phyloP scores from a whole-genome alignment of 305 asterid species.

The Solanum chacoense region DNA sequence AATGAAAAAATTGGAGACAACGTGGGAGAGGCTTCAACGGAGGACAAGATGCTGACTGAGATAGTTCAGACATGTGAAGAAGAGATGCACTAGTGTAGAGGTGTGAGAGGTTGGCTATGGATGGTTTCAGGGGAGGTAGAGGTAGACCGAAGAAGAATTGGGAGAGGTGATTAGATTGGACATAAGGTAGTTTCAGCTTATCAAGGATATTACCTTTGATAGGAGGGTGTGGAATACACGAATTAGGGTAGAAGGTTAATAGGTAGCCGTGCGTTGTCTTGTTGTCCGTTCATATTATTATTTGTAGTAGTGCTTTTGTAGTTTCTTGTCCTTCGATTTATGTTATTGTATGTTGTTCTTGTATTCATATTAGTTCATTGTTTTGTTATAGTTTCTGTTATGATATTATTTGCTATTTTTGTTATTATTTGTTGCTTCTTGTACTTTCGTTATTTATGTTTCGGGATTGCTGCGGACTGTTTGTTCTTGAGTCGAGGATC shows the following conservation, averaged over 20 bases:
- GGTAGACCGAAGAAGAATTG: not conserved
- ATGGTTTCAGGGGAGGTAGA: not conserved
- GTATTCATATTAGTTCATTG: not conserved
- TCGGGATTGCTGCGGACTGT: not conserved
- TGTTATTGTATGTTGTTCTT: not conserved
- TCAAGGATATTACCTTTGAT: not conserved
- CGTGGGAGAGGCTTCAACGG: not conserved
- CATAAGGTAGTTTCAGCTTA: not conserved
- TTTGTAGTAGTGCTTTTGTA: not conserved
- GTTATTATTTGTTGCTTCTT: not conserved
- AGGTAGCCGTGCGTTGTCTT: not conserved
- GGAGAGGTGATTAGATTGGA: not conserved
- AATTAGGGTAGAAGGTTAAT: not conserved
- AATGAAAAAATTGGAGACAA: not conserved
- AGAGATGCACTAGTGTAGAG: not conserved
- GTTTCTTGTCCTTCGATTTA: not conserved
- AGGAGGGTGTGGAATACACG: not conserved
- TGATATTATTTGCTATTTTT: not conserved
- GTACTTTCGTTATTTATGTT: not conserved
- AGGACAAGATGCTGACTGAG: not conserved
- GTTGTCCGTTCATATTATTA: not conserved
- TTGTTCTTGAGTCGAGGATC: not conserved
- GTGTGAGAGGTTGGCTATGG: not conserved
- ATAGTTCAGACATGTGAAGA: not conserved
- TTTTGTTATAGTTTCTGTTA: not conserved